Evolutionary conservation across 257 asterid genomes (phyloP).

Genomic region (Penstemon newberryi): DNA sequence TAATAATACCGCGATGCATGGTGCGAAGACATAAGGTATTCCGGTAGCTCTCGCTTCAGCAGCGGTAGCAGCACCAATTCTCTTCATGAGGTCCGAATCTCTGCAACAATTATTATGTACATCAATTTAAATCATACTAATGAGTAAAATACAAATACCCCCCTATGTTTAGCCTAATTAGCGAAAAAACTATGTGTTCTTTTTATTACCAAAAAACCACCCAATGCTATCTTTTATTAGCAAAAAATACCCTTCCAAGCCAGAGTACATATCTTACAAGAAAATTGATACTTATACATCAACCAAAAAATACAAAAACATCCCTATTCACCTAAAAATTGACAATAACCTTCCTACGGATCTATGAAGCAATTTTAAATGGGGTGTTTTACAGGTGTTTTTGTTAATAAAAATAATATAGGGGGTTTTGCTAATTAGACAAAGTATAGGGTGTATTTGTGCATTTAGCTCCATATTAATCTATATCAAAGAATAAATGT

Average conservation of each 20-base stretch:
- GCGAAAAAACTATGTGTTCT: too few species aligned
- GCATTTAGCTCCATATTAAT: background rate
- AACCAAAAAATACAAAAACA: too few species aligned
- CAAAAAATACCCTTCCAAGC: background rate
- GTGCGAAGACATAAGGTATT: conserved; percentile 17
- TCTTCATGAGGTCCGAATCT: conserved; percentile 10
- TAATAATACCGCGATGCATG: conserved; percentile 17
- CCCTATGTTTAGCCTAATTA: too few species aligned
- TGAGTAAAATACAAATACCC: too few species aligned
- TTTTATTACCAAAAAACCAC: background rate
- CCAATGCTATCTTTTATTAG: background rate
- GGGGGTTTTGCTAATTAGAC: too few species aligned
- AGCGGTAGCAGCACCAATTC: conserved; percentile 19
- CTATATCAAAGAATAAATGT: background rate
- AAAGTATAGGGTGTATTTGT: background rate
- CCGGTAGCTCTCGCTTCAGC: conserved; percentile 20
- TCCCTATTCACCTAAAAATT: too few species aligned
- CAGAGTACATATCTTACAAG: background rate
- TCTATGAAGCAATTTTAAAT: too few species aligned
- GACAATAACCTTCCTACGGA: too few species aligned
- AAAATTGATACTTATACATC: too few species aligned
- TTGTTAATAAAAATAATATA: background rate
- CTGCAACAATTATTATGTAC: background rate
- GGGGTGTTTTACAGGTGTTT: too few species aligned
- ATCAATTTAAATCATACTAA: too few species aligned